Evolutionary conservation across 768 basidiomycete species (phyloP).

Genomic region (Phaeolepiota aurea): DNA sequence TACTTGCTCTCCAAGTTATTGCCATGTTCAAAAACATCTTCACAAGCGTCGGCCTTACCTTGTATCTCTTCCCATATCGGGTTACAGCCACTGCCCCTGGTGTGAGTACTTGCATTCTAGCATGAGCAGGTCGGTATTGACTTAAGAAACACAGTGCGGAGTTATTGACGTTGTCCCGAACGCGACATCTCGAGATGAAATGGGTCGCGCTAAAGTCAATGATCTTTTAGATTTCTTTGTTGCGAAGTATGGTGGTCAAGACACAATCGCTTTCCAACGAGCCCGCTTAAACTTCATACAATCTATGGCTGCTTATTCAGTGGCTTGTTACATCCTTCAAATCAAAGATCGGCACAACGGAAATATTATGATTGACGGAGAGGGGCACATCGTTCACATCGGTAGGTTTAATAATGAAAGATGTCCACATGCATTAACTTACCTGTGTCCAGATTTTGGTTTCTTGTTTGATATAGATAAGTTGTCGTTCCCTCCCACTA

Average conservation of each 20-base stretch:
- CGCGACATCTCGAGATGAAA: slow-evolving; percentile 96
- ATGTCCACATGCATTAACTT: slow-evolving; percentile 3
- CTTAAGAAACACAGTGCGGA: slow-evolving; percentile 57
- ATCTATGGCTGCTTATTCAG: slow-evolving; percentile 98
- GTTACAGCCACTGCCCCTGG: slow-evolving; percentile 97
- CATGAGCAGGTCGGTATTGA: neutral
- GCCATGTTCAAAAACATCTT: slow-evolving; percentile 99
- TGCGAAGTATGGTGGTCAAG: slow-evolving; percentile 85
- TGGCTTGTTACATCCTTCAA: slow-evolving; percentile 95
- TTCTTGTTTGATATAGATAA: slow-evolving; percentile 98
- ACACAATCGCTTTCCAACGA: slow-evolving; percentile 83
- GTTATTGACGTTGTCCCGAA: slow-evolving; percentile 99
- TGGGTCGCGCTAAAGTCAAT: slow-evolving; percentile 98
- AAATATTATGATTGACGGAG: slow-evolving; percentile 99
- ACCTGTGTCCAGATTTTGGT: slow-evolving; percentile 65
- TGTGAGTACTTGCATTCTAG: slow-evolving; percentile 56
- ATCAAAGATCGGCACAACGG: slow-evolving; percentile 99
- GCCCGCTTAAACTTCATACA: slow-evolving; percentile 96
- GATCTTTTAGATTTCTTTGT: slow-evolving; percentile 93
- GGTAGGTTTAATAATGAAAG: slow-evolving; percentile 40
- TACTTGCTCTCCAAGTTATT: slow-evolving; percentile 94
- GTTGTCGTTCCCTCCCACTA: slow-evolving; percentile 18
- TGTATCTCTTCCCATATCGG: slow-evolving; percentile 93
- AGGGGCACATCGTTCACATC: slow-evolving; percentile 94
- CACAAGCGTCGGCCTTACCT: slow-evolving; percentile 74